Evolutionary conservation across 495 filamentous ascomycete genomes (phyloP).

Genomic region (Tuber borchii): DNA sequence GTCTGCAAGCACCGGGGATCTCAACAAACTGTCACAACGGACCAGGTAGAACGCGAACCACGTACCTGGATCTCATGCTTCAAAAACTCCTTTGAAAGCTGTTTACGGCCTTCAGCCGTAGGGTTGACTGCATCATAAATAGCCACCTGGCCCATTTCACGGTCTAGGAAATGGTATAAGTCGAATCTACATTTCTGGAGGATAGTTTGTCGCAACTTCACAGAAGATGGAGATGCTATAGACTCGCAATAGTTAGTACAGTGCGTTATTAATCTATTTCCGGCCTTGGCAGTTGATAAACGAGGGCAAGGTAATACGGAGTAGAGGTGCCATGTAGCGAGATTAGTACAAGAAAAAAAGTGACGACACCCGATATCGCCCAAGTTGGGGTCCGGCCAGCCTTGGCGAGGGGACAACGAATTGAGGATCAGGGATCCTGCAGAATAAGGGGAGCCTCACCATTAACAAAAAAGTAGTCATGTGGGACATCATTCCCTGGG

Average conservation of each 20-base stretch:
- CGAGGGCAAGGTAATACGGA: conserved; percentile 14
- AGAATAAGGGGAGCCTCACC: conserved; percentile 46
- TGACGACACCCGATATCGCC: conserved; percentile 16
- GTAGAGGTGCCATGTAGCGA: conserved; percentile 18
- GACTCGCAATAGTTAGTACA: conserved; percentile 24
- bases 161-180: conserved; percentile 88
- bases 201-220: conserved; percentile 89
- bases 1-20: conserved; percentile 52
- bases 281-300: conserved; percentile 25
- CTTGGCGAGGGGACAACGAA: conserved; percentile 25
- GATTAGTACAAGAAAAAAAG: conserved; percentile 20
- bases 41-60: conserved; percentile 22
- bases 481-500: conserved; percentile 75
- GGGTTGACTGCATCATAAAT: conserved; percentile 99
- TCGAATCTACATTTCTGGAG: conserved; percentile 96
- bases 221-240: conserved; percentile 69
- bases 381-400: conserved; percentile 15
- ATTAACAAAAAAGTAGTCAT: conserved; percentile 97
- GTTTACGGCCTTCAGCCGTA: conserved; percentile 69
- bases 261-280: conserved; percentile 36
- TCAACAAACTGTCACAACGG: conserved; percentile 10
- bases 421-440: conserved; percentile 34
- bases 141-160: conserved; percentile 96
- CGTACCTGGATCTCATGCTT: conserved; percentile 86
- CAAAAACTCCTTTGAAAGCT: conserved; percentile 88